Percentiles rank a stretch among this genome's conserved stretches.
Conservation (phyloP, 768 basidiomycete species). For the Boletus sensibilis region DNA sequence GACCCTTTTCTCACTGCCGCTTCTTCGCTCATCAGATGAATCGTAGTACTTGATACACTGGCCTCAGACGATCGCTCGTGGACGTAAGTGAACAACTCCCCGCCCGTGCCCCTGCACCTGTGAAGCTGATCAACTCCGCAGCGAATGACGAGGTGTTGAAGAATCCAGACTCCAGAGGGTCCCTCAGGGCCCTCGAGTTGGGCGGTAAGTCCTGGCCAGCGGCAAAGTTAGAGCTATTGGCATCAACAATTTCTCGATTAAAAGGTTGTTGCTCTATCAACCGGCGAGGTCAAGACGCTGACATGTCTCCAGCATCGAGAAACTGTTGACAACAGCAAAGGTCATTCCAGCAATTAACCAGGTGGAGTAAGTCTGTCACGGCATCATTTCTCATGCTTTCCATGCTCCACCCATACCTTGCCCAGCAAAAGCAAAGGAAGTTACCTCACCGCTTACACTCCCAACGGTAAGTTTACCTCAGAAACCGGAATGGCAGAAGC, state of each 20-base stretch:
- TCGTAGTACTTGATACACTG: slow-evolving; percentile 1
- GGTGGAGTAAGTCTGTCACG: slow-evolving; percentile 39
- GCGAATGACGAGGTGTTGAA: not conserved
- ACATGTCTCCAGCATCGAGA: slow-evolving; percentile 13
- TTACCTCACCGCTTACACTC: slow-evolving; percentile 67
- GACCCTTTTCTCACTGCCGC: not conserved
- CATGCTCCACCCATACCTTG: slow-evolving; percentile 60
- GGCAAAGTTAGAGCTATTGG: slow-evolving; percentile 36
- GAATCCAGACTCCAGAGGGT: not conserved
- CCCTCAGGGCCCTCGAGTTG: not conserved
- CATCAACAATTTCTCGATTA: slow-evolving; percentile 43
- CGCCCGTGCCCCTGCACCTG: not conserved
- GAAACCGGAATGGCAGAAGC: not conserved
- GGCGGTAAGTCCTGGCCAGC: slow-evolving; percentile 7
- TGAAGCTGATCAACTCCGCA: not conserved
- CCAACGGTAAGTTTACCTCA: slow-evolving; percentile 34
- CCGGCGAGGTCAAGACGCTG: not conserved
- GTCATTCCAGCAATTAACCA: slow-evolving; percentile 70
- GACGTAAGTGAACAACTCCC: not conserved
- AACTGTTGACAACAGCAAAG: slow-evolving; percentile 44
- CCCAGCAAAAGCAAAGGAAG: slow-evolving; percentile 62
- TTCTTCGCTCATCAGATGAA: not conserved
- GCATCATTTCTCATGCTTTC: slow-evolving; percentile 26
- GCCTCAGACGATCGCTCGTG: slow-evolving; percentile 2
- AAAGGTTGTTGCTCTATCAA: slow-evolving; percentile 11